Base-by-base conservation (phyloP, 2,329 filamentous ascomycete species). In the Allantophomopsis cytisporea region DNA sequence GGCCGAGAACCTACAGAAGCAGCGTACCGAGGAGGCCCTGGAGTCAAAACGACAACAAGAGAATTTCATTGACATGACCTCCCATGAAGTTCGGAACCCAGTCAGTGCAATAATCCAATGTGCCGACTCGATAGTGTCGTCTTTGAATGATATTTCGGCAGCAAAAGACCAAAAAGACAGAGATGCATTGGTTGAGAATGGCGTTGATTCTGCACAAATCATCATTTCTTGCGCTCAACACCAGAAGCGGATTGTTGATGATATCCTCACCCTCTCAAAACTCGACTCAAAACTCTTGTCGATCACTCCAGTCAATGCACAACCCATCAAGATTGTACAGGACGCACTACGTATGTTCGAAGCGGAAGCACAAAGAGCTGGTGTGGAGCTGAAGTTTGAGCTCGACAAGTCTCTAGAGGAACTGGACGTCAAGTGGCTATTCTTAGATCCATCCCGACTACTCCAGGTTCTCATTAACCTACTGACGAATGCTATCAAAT, bases 381-480 rank as follows among this genome's bases (percentile, higher is more conserved):
- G 76, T 35, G 84, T 86, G 40, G 61, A 73, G 37, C 68, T 86
- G 48, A 66, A 69, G 15, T 76, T 83, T 48, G 61, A 69, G 2
- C 66, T 83, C 13, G 74, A 80, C 48, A 54, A 68, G 16, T 79
- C 77, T 0, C 81, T 78, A 51, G 62, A 61, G 8, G 60, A 67
- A 2, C 60, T 78, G 2, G 60, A 60, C 0, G 61, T 80, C 31
- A 71, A 79, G 23, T 84, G 74, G 63, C 72, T 85, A 5, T 58
- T 66, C 18, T 57, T 85, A 17, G 83, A 88, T 52, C 78, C 83
- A 0, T 80, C 78, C 8, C 69, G 82, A 17, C 75, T 87, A 39
- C 71, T 82, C 38, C 83, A 88, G 55, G 79, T 87, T 1, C 64
- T 87, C 7, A 84, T 88, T 55, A 88, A 87, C 49, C 65, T 88